Evolutionary conservation across 2,329 filamentous ascomycete species (phyloP).

Genomic region (Colletotrichum phormii): DNA sequence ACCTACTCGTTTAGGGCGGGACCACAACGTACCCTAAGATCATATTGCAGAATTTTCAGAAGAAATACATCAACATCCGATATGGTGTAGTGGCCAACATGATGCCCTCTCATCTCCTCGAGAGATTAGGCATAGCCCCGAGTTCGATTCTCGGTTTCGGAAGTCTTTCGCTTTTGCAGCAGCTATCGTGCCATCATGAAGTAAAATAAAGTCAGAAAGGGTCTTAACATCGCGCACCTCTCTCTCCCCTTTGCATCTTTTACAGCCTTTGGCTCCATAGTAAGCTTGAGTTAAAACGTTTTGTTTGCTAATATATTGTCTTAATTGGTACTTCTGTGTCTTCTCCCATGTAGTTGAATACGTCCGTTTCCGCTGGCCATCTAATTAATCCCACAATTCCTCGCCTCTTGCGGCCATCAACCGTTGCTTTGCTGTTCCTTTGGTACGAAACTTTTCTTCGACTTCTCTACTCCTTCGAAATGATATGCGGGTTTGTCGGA

Average conservation of each 20-base stretch:
- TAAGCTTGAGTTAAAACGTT: too few relatives aligned
- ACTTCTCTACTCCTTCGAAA: background rate
- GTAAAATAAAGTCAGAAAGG: background rate
- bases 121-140: constrained; percentile 17
- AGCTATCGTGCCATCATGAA: background rate
- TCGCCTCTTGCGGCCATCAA: background rate
- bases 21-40: background rate
- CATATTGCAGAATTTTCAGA: background rate
- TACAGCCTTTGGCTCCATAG: too few relatives aligned
- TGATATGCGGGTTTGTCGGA: constrained; percentile 23
- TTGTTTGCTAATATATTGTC: too few relatives aligned
- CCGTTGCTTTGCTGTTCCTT: background rate
- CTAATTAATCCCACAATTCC: background rate
- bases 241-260: too few relatives aligned
- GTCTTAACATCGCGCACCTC: too few relatives aligned
- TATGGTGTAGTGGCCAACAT: constrained; percentile 21
- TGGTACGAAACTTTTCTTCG: background rate
- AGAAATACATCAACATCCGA: background rate
- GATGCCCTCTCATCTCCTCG: background rate
- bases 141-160: constrained; percentile 19
- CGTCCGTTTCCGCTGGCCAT: background rate
- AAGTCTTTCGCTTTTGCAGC: background rate
- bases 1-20: background rate
- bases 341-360: too few relatives aligned
- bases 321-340: background rate